A percentile compares a stretch with the other conserved stretches of the same genome.
Conservation (phyloP, 2,329 filamentous ascomycete species). For the Erysiphe pulchra region DNA sequence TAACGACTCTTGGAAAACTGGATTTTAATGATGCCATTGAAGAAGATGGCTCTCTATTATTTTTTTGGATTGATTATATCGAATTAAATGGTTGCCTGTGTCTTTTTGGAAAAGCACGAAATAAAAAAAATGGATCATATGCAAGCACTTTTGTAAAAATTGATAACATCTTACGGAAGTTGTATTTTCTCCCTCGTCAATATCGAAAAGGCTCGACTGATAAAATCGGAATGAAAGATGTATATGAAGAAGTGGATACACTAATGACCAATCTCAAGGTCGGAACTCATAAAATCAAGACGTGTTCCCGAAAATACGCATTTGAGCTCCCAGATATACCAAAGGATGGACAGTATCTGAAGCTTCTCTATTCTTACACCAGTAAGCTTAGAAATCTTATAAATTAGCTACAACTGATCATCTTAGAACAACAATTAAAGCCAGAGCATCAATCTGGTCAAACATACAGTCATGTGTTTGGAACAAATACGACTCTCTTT, state of each 20-base stretch:
- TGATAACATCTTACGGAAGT: conserved; percentile 76
- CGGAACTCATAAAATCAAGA: conserved; percentile 79
- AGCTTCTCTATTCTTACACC: conserved; percentile 85
- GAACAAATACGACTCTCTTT: conserved; percentile 77
- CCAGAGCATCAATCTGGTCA: conserved; percentile 41
- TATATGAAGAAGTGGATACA: conserved; percentile 69
- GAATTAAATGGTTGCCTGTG: conserved; percentile 80
- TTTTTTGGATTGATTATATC: conserved; percentile 95
- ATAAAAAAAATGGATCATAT: conserved; percentile 54
- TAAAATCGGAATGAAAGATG: conserved; percentile 62
- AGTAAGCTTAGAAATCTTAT: conserved; percentile 20
- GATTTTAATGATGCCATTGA: conserved; percentile 70
- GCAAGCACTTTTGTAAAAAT: conserved; percentile 91
- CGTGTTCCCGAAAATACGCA: conserved; percentile 72
- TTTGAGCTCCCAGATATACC: conserved; percentile 78
- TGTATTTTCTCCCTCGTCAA: conserved; percentile 76
- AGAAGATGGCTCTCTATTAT: conserved; percentile 67
- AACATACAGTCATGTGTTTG: conserved; percentile 86
- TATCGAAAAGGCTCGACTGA: conserved; percentile 45
- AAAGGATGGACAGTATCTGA: conserved; percentile 74
- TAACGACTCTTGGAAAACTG: conserved; percentile 46
- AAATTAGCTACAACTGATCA: conserved; percentile 2
- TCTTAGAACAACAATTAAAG: conserved; percentile 38
- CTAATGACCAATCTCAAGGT: conserved; percentile 77
- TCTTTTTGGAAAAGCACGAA: conserved; percentile 85